A percentile compares a stretch with the other conserved stretches of the same genome.
These are phyloP conservation scores for Neurospora sp. DNA, from an alignment of 495 filamentous ascomycete species.

Conservation along the genomic window DNA sequence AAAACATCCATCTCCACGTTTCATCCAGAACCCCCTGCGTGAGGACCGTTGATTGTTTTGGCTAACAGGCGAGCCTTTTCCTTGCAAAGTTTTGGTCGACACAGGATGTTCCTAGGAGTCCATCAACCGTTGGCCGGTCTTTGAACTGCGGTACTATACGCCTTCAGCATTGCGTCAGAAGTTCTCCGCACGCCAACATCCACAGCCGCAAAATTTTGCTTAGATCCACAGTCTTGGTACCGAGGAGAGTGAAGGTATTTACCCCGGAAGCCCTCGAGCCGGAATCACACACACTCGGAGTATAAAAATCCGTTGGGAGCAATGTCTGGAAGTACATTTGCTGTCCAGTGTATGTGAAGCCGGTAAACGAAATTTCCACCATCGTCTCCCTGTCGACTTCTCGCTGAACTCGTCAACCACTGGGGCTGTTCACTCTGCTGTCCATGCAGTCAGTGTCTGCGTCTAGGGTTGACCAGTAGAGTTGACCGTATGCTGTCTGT, in stretches of 20 bases:
- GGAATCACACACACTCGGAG: neutral
- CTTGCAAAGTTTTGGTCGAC: neutral
- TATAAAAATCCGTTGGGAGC: neutral
- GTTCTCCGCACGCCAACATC: neutral
- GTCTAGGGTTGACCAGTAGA: neutral
- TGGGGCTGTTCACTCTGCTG: neutral
- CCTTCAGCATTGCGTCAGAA: neutral
- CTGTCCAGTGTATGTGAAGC: neutral
- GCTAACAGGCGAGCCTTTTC: neutral
- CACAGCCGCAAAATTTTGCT: neutral
- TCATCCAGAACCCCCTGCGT: neutral
- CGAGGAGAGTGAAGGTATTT: neutral
- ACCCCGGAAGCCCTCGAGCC: neutral
- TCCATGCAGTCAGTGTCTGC: neutral
- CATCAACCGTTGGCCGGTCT: neutral
- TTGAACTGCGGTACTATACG: no score
- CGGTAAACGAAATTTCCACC: neutral
- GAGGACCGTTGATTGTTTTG: neutral
- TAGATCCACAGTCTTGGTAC: neutral
- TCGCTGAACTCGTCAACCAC: neutral
- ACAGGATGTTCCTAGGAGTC: neutral
- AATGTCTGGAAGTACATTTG: neutral
- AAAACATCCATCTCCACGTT: neutral
- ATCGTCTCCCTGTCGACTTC: neutral
- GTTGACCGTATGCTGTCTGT: neutral